Conservation (phyloP, 306 rosid genomes). For the Malus asiatica region DNA sequence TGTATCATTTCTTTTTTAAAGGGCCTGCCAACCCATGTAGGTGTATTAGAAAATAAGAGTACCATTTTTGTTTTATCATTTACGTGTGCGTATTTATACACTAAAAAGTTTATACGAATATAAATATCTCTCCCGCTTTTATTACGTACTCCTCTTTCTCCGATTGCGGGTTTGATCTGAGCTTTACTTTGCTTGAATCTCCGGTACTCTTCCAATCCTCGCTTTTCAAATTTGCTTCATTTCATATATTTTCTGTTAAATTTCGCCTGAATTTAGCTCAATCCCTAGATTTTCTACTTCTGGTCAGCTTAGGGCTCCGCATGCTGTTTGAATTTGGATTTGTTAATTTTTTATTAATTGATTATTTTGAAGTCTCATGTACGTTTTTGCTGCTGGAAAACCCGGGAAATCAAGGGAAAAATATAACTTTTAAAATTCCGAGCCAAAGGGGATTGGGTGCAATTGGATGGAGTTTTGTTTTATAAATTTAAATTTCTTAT, state of each 20-base stretch:
- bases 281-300: background rate
- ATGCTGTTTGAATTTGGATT: background rate
- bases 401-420: background rate
- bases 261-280: background rate
- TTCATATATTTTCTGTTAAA: background rate
- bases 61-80: too few relatives aligned
- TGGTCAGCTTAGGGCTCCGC: background rate
- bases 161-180: background rate
- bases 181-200: constrained; percentile 1
- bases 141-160: background rate
- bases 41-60: too few relatives aligned
- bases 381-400: background rate
- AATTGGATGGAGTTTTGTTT: background rate
- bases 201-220: background rate
- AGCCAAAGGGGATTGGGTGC: background rate
- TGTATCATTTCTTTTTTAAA: too few relatives aligned
- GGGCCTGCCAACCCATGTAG: accelerated
- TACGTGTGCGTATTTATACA: background rate
- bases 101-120: background rate
- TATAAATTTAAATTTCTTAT: background rate
- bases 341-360: background rate
- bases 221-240: background rate
- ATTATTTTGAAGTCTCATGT: background rate
- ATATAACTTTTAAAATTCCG: background rate
- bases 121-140: constrained; percentile 1